Base-by-base conservation (phyloP, 768 basidiomycete genomes). In the Russula brevipes region DNA sequence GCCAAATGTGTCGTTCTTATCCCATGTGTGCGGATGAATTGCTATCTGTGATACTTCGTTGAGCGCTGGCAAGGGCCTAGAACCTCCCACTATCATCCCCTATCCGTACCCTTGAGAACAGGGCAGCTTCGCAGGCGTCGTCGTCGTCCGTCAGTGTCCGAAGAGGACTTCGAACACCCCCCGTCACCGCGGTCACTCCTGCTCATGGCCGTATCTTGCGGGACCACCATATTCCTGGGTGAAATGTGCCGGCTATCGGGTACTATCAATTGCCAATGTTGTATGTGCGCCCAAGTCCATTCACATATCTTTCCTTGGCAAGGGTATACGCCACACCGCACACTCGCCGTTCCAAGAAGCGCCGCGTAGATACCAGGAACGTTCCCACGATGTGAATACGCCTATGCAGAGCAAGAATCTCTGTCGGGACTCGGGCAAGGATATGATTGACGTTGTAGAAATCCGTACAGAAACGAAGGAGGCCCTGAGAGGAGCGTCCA, bases 51-150 rank as follows among this genome's bases (percentile, higher is more conserved):
- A 33, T 44, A 45, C 59, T 49, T 56, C 58, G 30, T 47, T 51
- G 63, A 64, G 58, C 63, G 63, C 63, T 59, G 58, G 63, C 58
- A 64, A 50, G 4, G 52, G 62, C 0, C 63, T 53, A 64, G 63
- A 64, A 60, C 59, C 41, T 38, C 39, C 63, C 46, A 30, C n/a
- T 64, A 54, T 64, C 63, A 36, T 51, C 38, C 54, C 54, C 63
- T 59, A 63, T 63, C 62, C 59, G 52, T 54, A 47, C 44, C 57
- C 47, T 55, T 50, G 57, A 54, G 53, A 59, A 59, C 52, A 55
- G 63, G 57, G 62, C 57, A 4, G 19, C 58, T 55, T 64, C 63
- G 46, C 31, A 31, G 24, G 10, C 2, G 47, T 61, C 54, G 39
- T 44, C 53, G 47, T 61, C 54, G 39, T 44, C 53, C 63, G 57